Evolutionary conservation across 257 asterid species (phyloP).

Genomic region (Lycium barbarum): DNA sequence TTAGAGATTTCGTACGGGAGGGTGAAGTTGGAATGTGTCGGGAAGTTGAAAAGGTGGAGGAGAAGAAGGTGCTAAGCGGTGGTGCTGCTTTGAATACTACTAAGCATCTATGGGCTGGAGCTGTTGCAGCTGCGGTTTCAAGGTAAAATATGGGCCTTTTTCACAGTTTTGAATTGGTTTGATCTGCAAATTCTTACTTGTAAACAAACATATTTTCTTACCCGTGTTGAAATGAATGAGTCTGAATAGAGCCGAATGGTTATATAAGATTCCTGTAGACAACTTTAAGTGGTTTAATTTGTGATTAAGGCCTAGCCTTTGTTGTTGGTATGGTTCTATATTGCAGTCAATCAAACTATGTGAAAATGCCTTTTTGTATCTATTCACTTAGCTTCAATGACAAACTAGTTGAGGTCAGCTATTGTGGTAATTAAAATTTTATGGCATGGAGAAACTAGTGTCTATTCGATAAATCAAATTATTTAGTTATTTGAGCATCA

Average conservation of each 20-base stretch:
- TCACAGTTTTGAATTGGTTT: neutral
- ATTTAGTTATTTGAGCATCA: neutral
- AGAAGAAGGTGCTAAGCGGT: neutral
- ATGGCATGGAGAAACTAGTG: neutral
- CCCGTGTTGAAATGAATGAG: neutral
- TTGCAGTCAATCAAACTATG: neutral
- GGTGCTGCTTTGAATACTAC: slow-evolving; percentile 27
- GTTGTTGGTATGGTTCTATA: neutral
- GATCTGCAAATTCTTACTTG: neutral
- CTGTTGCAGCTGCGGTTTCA: slow-evolving; percentile 23
- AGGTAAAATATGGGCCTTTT: neutral
- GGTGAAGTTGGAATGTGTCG: neutral
- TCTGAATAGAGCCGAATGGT: neutral
- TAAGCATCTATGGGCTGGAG: slow-evolving; percentile 25
- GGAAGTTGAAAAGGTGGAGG: neutral
- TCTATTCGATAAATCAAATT: neutral
- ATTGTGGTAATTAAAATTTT: neutral
- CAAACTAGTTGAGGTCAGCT: neutral
- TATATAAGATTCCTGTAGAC: neutral
- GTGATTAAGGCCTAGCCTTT: neutral
- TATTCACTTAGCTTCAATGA: neutral
- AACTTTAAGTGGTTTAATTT: neutral
- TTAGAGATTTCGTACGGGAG: neutral
- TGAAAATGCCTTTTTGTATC: neutral
- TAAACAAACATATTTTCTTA: neutral